These are phyloP conservation scores for Ganoderma boninense DNA, from an alignment of 1,284 basidiomycete species.

Conservation along the genomic window DNA sequence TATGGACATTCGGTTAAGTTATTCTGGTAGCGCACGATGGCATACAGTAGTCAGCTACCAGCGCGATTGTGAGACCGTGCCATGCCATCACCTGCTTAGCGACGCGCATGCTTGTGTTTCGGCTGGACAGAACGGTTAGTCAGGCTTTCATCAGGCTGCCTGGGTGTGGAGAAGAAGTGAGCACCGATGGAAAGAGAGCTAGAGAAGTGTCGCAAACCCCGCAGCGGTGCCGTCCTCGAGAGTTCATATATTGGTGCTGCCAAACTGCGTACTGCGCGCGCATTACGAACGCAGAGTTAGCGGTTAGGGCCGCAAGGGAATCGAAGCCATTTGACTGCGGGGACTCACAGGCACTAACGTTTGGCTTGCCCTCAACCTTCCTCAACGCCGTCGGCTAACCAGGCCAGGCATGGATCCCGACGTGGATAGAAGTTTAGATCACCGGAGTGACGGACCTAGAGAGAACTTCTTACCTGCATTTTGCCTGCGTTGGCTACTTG, in stretches of 20 bases:
- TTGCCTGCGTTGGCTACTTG: background rate
- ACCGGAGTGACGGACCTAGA: slow-evolving; percentile 13
- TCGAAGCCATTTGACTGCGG: slow-evolving; percentile 27
- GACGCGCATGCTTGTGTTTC: background rate
- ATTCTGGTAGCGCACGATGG: slow-evolving; percentile 5
- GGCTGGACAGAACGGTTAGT: slow-evolving; percentile 1
- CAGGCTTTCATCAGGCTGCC: background rate
- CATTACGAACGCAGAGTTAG: slow-evolving; percentile 24
- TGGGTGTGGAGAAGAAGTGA: background rate
- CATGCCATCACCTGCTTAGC: slow-evolving; percentile 16
- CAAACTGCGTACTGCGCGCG: slow-evolving; percentile 31
- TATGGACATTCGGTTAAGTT: slow-evolving; percentile 1
- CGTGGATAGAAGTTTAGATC: slow-evolving; percentile 24
- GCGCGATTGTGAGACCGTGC: slow-evolving; percentile 2
- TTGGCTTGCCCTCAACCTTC: slow-evolving; percentile 8
- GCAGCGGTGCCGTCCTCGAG: slow-evolving; percentile 13
- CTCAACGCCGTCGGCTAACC: slow-evolving; percentile 17
- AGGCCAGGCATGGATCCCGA: slow-evolving; percentile 24
- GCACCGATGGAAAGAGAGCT: background rate
- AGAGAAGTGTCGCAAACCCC: slow-evolving; percentile 6
- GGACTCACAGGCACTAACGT: slow-evolving; percentile 10
- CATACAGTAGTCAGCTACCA: slow-evolving; percentile 10
- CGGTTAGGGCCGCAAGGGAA: slow-evolving; percentile 23
- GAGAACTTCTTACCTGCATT: background rate
- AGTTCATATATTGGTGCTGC: slow-evolving; percentile 28